These are phyloP conservation scores for Pouteria campechiana DNA, from an alignment of 179 eudicot genomes.

Conservation along the genomic window DNA sequence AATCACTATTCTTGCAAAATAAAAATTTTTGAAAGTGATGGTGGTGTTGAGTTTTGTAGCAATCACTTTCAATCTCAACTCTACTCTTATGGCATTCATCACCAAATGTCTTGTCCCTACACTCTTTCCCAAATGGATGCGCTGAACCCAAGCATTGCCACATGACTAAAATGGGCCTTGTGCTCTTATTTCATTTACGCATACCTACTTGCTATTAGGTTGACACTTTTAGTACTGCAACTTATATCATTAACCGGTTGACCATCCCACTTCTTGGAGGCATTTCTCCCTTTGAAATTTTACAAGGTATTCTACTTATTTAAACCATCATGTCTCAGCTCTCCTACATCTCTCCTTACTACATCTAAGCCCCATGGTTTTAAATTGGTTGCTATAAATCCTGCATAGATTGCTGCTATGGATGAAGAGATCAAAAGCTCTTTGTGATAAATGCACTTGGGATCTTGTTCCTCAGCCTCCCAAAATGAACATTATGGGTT, in stretches of 20 bases:
- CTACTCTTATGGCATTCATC: too few species aligned
- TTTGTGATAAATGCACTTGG: not conserved
- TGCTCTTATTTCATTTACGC: too few species aligned
- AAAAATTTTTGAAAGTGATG: too few species aligned
- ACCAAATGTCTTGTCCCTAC: too few species aligned
- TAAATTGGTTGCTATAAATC: not conserved
- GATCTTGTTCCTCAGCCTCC: not conserved
- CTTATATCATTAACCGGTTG: not conserved
- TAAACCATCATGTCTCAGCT: not conserved
- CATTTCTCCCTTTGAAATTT: not conserved
- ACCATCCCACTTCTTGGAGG: not conserved
- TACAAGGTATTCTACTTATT: not conserved
- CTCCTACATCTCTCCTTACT: not conserved
- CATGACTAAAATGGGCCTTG: too few species aligned
- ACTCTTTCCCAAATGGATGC: too few species aligned
- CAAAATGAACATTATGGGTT: not conserved
- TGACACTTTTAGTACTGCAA: too few species aligned
- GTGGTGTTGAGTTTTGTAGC: not conserved
- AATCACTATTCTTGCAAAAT: too few species aligned
- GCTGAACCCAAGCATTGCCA: too few species aligned
- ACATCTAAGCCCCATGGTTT: not conserved
- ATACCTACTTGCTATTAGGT: too few species aligned
- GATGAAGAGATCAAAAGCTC: too few species aligned
- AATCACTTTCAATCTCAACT: not conserved
- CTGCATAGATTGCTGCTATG: not conserved